Evolutionary conservation across 192 early-diverging fungal genomes (phyloP), one percentile per base, ranked within the genome.

Genomic region (Kickxella alabastrina): DNA sequence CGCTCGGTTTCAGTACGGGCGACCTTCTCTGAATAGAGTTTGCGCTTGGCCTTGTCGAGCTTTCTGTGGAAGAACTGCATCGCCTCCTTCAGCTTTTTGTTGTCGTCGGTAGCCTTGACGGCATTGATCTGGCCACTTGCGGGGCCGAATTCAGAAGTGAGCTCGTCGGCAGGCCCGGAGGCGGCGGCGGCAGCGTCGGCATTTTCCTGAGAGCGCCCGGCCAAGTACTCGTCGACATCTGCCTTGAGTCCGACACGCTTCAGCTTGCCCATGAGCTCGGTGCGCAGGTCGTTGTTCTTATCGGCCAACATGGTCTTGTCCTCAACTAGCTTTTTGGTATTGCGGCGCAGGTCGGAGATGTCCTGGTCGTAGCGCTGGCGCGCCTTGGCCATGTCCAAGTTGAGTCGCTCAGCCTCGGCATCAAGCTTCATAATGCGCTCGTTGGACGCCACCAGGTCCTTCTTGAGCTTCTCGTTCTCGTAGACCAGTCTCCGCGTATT

Each of bases 331-430:
- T 62, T 55, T 23, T 73, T 69, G 18, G 59, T 40, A 32, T 74
- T 79, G 24, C 79, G 83, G 10, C 85, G 81, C 62, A 82, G 57
- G 17, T 60, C 49, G 1, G 62, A 22, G 49, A 85, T 78, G 12
- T 87, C 85, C 40, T 87, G 80, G 45, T 88, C 87, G 29, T 80
- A 81, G 15, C 81, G 75, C 25, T 57, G 48, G 31, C 85, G 86
- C 10, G 72, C 54, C 15, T 68, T 61, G 31, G 69, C 66, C 1
- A 86, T 48, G n/a, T 68, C 39, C 21, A 28, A 45, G 28, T 45
- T 54, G n/a, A 54, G 37, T 29, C 52, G 57, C 12, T 31, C 12
- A 5, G 70, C 35, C 52, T 76, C 55, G 10, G 61, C 68, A n/a
- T 81, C 82, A 28, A 86, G 70, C n/a, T 73, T 61, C 22, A 84